Conservation (phyloP, 768 basidiomycete genomes). For the Lepiota subincarnata region DNA sequence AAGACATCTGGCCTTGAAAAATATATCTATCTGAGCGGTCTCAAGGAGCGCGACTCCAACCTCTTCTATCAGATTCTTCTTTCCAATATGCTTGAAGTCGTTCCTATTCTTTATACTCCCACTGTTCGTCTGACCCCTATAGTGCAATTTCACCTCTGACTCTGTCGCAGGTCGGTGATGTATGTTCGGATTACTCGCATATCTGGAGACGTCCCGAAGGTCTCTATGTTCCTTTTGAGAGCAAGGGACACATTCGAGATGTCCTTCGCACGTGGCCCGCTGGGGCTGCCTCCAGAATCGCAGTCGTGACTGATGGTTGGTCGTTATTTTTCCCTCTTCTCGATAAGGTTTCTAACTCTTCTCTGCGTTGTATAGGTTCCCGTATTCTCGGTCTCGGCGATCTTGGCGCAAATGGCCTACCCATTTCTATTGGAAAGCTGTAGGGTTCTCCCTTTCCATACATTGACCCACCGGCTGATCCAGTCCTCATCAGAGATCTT, state of each 20-base stretch:
- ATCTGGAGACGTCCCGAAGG: conserved; percentile 65
- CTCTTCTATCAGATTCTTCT: conserved; percentile 65
- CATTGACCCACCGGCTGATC: conserved; percentile 1
- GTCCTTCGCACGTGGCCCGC: conserved; percentile 52
- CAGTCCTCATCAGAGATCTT: conserved; percentile 40
- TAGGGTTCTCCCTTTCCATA: conserved; percentile 26
- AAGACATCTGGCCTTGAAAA: conserved; percentile 57
- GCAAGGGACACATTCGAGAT: conserved; percentile 59
- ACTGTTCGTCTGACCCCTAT: conserved; percentile 43
- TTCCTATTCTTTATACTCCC: conserved; percentile 74
- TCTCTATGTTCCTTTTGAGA: conserved; percentile 57
- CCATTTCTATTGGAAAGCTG: conserved; percentile 74
- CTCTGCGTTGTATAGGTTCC: conserved; percentile 37
- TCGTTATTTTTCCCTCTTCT: conserved; percentile 21
- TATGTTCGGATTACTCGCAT: conserved; percentile 66
- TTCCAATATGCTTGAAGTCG: conserved; percentile 59
- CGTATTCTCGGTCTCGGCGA: conserved; percentile 69
- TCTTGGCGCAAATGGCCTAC: conserved; percentile 44
- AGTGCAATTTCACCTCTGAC: conserved; percentile 3
- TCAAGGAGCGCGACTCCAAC: conserved; percentile 58
- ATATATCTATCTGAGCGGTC: conserved; percentile 64
- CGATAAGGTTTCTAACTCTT: conserved; percentile 7
- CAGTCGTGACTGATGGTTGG: conserved; percentile 73
- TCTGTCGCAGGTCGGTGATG: conserved; percentile 56
- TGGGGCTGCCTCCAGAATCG: conserved; percentile 47